These are phyloP conservation scores for Quercus robur DNA, from an alignment of 306 rosid genomes.

Conservation along the genomic window DNA sequence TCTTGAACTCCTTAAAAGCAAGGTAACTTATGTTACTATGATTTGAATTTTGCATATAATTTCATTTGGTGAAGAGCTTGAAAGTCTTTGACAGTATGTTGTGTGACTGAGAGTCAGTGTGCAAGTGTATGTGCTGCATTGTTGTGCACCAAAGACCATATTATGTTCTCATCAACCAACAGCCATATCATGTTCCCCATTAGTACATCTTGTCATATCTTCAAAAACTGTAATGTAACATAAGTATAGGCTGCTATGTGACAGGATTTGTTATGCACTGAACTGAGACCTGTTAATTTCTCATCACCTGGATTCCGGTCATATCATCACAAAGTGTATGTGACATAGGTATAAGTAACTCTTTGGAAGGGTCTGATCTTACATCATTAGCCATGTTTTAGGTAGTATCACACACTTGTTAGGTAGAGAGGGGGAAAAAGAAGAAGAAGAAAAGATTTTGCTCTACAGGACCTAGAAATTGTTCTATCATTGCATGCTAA, in stretches of 20 bases:
- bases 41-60: not conserved
- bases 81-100: not conserved
- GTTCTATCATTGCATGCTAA: not conserved
- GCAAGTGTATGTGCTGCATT: not conserved
- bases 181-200: not conserved
- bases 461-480: not conserved
- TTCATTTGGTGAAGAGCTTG: not conserved
- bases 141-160: not conserved
- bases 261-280: not conserved
- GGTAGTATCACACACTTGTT: no score
- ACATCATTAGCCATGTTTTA: no score
- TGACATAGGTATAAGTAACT: not conserved
- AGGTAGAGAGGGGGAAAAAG: no score
- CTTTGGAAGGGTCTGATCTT: not conserved
- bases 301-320: not conserved
- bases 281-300: not conserved
- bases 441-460: not conserved
- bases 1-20: conserved; percentile 52
- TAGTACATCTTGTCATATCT: not conserved
- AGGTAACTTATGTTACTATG: conserved; percentile 39
- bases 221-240: not conserved
- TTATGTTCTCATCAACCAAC: not conserved
- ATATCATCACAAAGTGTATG: not conserved
- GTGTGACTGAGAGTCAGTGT: no score
- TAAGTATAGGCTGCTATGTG: not conserved